Percentiles rank a stretch among this genome's conserved stretches.
Conservation (phyloP, 2,329 filamentous ascomycete species). For the Lachnellula subtilissima region DNA sequence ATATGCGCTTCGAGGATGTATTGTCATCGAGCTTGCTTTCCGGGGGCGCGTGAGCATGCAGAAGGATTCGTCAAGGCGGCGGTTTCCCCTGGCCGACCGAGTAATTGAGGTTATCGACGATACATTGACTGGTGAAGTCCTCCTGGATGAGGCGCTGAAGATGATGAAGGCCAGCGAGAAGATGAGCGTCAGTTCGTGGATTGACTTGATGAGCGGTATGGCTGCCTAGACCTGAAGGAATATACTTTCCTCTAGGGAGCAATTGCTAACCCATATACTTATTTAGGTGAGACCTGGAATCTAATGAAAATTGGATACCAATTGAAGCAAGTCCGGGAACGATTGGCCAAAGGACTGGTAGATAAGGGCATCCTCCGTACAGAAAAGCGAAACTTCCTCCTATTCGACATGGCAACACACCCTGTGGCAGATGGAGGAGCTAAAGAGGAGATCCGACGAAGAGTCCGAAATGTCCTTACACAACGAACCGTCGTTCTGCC, state of each 20-base stretch:
- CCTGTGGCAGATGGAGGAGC: conserved; percentile 93
- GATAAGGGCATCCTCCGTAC: conserved; percentile 98
- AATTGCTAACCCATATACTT: conserved; percentile 5
- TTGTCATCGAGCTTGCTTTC: conserved; percentile 96
- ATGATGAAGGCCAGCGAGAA: conserved; percentile 99
- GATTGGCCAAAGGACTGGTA: conserved; percentile 92
- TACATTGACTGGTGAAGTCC: conserved; percentile 90
- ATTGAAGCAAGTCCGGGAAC: conserved; percentile 97
- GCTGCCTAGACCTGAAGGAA: background rate
- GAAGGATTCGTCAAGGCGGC: conserved; percentile 85
- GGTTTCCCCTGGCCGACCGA: conserved; percentile 88
- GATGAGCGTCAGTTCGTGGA: conserved; percentile 99
- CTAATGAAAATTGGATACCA: conserved; percentile 99
- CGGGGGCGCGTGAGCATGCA: conserved; percentile 97
- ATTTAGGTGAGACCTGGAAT: conserved; percentile 94
- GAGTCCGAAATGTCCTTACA: conserved; percentile 87
- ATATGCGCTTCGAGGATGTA: conserved; percentile 94
- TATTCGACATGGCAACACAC: conserved; percentile 99
- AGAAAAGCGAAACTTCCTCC: conserved; percentile 98
- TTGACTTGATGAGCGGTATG: conserved; percentile 94
- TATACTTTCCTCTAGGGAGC: conserved; percentile 4
- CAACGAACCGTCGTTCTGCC: conserved; percentile 91
- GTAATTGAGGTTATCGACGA: conserved; percentile 97
- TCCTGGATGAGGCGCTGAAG: conserved; percentile 95
- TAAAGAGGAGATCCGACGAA: conserved; percentile 93